These are phyloP conservation scores for Suillus decipiens DNA, from an alignment of 768 basidiomycete genomes.

Conservation along the genomic window DNA sequence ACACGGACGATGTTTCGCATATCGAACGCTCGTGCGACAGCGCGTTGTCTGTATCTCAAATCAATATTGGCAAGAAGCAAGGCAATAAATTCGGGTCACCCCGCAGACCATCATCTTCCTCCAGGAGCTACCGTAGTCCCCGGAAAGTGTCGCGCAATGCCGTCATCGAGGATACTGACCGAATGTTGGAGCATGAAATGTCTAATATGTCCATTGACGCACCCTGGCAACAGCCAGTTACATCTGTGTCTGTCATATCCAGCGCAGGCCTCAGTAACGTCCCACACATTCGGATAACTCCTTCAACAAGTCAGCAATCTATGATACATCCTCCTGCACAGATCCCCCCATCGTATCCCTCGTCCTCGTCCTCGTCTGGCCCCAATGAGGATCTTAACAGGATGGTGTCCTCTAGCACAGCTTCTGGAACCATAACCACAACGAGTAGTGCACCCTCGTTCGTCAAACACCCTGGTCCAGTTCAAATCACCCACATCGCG, in stretches of 20 bases:
- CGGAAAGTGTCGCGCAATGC: conserved; percentile 40
- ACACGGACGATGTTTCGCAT: conserved; percentile 20
- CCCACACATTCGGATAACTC: conserved; percentile 31
- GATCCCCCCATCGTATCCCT: conserved; percentile 42
- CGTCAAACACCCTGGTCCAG: conserved; percentile 79
- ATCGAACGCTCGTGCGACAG: conserved; percentile 26
- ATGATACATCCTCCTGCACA: conserved; percentile 35
- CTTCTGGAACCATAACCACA: conserved; percentile 72
- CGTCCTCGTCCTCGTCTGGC: conserved; percentile 51
- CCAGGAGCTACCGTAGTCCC: conserved; percentile 45
- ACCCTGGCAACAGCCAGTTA: conserved; percentile 29
- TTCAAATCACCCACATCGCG: conserved; percentile 77
- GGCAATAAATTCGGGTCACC: conserved; percentile 28
- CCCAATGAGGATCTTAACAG: conserved; percentile 79
- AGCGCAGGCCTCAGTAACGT: conserved; percentile 18
- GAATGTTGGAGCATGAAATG: conserved; percentile 41
- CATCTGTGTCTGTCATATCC: conserved; percentile 18
- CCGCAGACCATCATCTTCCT: conserved; percentile 37
- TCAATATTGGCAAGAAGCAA: conserved; percentile 29
- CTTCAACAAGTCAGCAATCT: conserved; percentile 29
- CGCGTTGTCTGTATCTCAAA: conserved; percentile 32
- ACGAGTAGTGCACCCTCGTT: conserved; percentile 77
- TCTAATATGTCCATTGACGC: conserved; percentile 47
- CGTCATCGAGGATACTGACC: conserved; percentile 44
- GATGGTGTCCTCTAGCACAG: conserved; percentile 87